Evolutionary conservation across 1,139 yeast genomes (phyloP).

Genomic region (Diutina sp.): DNA sequence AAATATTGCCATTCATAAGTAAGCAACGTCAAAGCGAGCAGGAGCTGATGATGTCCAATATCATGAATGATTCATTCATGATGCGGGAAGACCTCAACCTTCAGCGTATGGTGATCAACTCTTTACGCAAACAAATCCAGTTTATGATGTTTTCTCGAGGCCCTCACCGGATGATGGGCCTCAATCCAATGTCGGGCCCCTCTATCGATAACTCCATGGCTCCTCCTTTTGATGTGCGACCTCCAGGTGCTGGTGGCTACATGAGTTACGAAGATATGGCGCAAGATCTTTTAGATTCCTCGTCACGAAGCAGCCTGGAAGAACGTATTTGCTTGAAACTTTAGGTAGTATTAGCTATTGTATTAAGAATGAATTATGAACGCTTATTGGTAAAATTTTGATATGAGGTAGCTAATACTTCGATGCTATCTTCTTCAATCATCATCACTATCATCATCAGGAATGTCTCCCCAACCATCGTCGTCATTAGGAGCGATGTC

Average conservation of each 20-base stretch:
- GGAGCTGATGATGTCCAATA: constrained; percentile 15
- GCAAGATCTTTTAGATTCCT: not conserved
- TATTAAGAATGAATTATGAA: not conserved
- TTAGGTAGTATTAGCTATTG: not conserved
- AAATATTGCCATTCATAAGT: constrained; percentile 24
- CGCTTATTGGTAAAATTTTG: not conserved
- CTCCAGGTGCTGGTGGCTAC: not conserved
- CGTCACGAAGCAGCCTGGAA: not conserved
- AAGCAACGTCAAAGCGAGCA: constrained; percentile 8
- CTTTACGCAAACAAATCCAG: constrained; percentile 39
- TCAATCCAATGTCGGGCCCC: not conserved
- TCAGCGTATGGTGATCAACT: constrained; percentile 32
- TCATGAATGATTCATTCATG: constrained; percentile 30
- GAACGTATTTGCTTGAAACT: not conserved
- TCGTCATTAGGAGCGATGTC: not conserved
- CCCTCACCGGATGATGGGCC: not conserved
- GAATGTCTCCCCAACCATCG: not conserved
- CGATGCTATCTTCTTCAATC: not conserved
- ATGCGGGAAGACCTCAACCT: constrained; percentile 36
- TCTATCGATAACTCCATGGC: not conserved
- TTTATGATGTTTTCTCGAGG: constrained; percentile 20
- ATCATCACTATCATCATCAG: not conserved
- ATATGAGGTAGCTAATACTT: not conserved
- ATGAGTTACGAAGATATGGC: not conserved
- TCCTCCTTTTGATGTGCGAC: not conserved